Evolutionary conservation across 495 filamentous ascomycete species (phyloP).

Genomic region (Extremus antarcticus): DNA sequence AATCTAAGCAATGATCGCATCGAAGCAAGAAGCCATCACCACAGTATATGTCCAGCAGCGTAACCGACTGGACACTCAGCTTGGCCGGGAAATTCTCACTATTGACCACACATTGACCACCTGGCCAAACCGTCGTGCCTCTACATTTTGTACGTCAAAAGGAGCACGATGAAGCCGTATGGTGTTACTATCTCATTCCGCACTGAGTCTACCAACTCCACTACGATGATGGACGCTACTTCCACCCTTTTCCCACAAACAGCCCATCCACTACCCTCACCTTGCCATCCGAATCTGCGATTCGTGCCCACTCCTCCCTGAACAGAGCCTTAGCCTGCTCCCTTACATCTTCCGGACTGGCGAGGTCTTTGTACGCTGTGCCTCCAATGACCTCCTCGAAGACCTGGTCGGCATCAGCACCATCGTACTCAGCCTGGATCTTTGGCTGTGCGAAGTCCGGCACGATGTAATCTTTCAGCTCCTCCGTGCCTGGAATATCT

Average conservation of each 20-base stretch:
- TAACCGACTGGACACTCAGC: too few species aligned
- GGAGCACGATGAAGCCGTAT: too few species aligned
- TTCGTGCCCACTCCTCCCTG: constrained; percentile 13
- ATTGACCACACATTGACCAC: too few species aligned
- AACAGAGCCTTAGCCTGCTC: constrained; percentile 11
- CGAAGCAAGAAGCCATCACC: too few species aligned
- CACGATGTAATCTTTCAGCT: constrained; percentile 1
- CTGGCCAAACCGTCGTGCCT: too few species aligned
- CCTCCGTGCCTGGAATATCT: neutral
- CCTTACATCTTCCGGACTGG: neutral
- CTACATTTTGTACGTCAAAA: too few species aligned
- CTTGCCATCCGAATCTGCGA: constrained; percentile 9
- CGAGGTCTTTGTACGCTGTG: neutral
- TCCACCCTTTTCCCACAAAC: constrained; percentile 10
- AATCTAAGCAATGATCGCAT: too few species aligned
- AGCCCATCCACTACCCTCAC: constrained; percentile 11
- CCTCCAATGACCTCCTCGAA: constrained; percentile 10
- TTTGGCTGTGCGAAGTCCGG: neutral
- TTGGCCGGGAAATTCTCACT: too few species aligned
- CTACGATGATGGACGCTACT: too few species aligned
- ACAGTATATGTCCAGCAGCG: too few species aligned
- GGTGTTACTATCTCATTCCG: too few species aligned
- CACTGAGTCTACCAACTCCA: too few species aligned
- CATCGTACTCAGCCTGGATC: neutral
- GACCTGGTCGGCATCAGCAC: constrained; percentile 3